Conservation (phyloP, 2,329 filamentous ascomycete genomes). For the Alternaria tenuissima region DNA sequence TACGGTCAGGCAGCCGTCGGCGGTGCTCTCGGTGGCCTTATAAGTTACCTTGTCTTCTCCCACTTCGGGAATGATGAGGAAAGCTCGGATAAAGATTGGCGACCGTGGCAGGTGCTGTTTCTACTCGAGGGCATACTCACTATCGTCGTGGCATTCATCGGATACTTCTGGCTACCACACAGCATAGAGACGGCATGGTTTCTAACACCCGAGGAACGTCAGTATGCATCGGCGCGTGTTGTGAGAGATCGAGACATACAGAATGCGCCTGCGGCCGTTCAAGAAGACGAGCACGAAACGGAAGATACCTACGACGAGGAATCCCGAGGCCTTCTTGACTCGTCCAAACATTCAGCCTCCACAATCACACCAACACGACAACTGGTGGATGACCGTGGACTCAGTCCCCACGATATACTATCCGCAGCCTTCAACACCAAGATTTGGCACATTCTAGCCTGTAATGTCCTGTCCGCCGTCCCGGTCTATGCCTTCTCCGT, state of each 20-base stretch:
- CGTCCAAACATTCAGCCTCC: slow-evolving; percentile 21
- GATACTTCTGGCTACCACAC: slow-evolving; percentile 61
- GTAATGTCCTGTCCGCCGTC: slow-evolving; percentile 69
- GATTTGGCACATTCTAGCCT: slow-evolving; percentile 65
- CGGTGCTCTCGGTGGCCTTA: slow-evolving; percentile 64
- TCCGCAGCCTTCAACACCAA: slow-evolving; percentile 68
- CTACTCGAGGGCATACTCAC: slow-evolving; percentile 59
- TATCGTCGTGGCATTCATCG: slow-evolving; percentile 56
- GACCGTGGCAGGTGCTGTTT: slow-evolving; percentile 62
- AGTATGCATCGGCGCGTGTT: slow-evolving; percentile 59
- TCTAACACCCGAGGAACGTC: slow-evolving; percentile 55
- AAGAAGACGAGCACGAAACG: slow-evolving; percentile 26
- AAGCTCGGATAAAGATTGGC: slow-evolving; percentile 45
- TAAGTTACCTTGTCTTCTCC: slow-evolving; percentile 61
- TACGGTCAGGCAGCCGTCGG: slow-evolving; percentile 66
- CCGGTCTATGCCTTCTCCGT: slow-evolving; percentile 68
- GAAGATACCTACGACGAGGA: slow-evolving; percentile 40
- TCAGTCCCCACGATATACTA: slow-evolving; percentile 55
- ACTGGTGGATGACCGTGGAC: slow-evolving; percentile 54
- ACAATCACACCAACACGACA: slow-evolving; percentile 29
- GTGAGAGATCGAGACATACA: slow-evolving; percentile 48
- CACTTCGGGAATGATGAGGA: slow-evolving; percentile 43
- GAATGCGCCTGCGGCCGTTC: slow-evolving; percentile 15
- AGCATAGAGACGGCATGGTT: slow-evolving; percentile 62
- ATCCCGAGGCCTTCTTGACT: slow-evolving; percentile 39